A percentile compares a stretch with the other conserved stretches of the same genome.
Conservation (phyloP, 192 early-diverging fungal species). For the Jimgerdemannia flammicorona region DNA sequence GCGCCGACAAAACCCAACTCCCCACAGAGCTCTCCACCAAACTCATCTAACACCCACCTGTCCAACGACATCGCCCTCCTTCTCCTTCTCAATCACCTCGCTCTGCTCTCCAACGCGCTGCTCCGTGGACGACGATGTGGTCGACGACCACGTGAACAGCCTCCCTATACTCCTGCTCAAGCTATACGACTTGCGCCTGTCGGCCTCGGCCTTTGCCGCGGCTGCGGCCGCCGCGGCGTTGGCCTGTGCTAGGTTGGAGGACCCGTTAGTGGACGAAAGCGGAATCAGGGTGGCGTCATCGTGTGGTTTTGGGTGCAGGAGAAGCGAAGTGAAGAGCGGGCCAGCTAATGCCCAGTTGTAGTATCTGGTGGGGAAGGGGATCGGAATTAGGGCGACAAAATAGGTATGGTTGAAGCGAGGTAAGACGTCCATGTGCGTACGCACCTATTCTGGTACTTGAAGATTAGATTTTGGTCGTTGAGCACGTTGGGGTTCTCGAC, state of each 20-base stretch:
- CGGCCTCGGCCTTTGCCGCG: background rate
- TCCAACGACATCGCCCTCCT: background rate
- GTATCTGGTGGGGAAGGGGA: slow-evolving; percentile 30
- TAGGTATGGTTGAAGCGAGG: too few relatives aligned
- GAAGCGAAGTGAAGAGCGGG: slow-evolving; percentile 54
- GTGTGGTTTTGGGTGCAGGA: slow-evolving; percentile 56
- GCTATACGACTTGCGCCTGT: slow-evolving; percentile 28
- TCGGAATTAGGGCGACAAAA: too few relatives aligned
- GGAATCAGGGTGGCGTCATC: slow-evolving; percentile 22
- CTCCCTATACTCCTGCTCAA: slow-evolving; percentile 33
- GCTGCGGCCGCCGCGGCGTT: background rate
- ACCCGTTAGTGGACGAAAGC: background rate
- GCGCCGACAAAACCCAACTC: too few relatives aligned
- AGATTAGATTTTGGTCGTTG: slow-evolving; percentile 46
- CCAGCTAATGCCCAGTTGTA: slow-evolving; percentile 57
- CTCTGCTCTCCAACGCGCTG: background rate
- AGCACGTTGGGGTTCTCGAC: slow-evolving; percentile 48
- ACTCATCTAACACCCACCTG: background rate
- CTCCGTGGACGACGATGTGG: background rate
- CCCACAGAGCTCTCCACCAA: background rate
- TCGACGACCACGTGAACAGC: slow-evolving; percentile 33
- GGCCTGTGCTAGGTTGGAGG: background rate
- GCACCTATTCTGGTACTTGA: slow-evolving; percentile 51
- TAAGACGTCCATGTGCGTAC: background rate
- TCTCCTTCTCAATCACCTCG: background rate